Base-by-base conservation (phyloP, 768 basidiomycete species). In the Cystobasidium onofrii region DNA sequence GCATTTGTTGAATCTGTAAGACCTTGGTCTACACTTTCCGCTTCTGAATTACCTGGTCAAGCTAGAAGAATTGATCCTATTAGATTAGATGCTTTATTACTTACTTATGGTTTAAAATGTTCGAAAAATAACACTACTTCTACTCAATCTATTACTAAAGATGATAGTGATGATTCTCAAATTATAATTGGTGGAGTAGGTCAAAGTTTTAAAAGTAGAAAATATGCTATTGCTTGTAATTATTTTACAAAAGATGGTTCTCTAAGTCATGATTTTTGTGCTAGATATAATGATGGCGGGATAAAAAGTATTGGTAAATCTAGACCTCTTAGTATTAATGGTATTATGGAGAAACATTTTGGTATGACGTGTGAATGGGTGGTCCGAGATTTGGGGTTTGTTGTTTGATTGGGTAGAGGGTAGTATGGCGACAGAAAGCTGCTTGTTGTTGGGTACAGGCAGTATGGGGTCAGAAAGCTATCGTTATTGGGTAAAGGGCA, bases 141-240 rank as follows among this genome's bases (percentile, higher is more conserved):
- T 27, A 9, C 25, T 20, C 20, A 4, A 9, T 15, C 61, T 63
- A 4, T 33, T 34, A 23, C 4, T 31, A 63, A 33, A 23, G 27
- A 7, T 4, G 27, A 13, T 29, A 10, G 27, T 34, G 62, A 27
- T 7, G 20, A 17, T 13, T 13, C 64, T 29, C 69, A 71, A 34
- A 4, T 71, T 62, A 41, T 71, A 6, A 41, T 71, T 52, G 69
- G 69, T 4, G 69, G 44, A n/a, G 69, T 71, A n/a, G 69, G 69
- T 64, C 46, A 54, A 46, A n/a, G 60, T n/a, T 71, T 23, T 46
- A 7, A n/a, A 4, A 34, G 18, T 3, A 20, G 6, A 7, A 43
- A 71, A 31, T 12, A 23, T 46, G 69, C 69, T 23, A 55, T 23
- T 31, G 69, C 69, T 64, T 71, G 69, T 29, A 64, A 71, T 39